A percentile compares a stretch with the other conserved stretches of the same genome.
These are phyloP conservation scores for Nidula niveotomentosa DNA, from an alignment of 1,284 basidiomycete species.

Conservation along the genomic window DNA sequence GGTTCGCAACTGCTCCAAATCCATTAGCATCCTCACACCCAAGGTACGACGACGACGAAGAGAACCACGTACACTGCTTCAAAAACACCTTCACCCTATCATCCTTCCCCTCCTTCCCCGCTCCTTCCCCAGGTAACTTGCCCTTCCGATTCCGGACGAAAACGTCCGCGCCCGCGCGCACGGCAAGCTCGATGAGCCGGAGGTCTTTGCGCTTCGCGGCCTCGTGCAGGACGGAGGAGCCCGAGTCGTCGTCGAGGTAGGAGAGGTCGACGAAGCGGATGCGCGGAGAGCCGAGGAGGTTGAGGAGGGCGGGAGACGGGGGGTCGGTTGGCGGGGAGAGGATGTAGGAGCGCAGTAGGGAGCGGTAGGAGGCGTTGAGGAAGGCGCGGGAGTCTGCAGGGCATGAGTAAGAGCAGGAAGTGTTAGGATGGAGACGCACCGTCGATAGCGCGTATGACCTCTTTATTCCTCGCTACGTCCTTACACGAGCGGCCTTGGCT, in stretches of 20 bases:
- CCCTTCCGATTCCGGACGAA: constrained; percentile 85
- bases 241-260: constrained; percentile 77
- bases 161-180: constrained; percentile 88
- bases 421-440: constrained; percentile 41
- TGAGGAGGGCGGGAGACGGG: constrained; percentile 51
- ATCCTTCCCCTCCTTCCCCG: constrained; percentile 50
- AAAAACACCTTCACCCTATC: constrained; percentile 85
- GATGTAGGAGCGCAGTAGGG: constrained; percentile 72
- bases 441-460: constrained; percentile 74
- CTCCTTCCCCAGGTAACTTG: constrained; percentile 72
- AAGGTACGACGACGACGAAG: background rate
- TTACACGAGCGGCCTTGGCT: constrained; percentile 67
- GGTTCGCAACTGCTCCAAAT: constrained; percentile 64
- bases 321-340: constrained; percentile 48
- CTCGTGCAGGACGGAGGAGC: constrained; percentile 84
- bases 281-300: constrained; percentile 64
- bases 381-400: constrained; percentile 70
- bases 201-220: constrained; percentile 85
- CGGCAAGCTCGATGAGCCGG: constrained; percentile 79
- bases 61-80: constrained; percentile 66
- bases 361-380: constrained; percentile 77
- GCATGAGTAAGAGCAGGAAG: constrained; percentile 2
- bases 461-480: constrained; percentile 77
- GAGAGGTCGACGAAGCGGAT: constrained; percentile 62
- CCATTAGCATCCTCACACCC: constrained; percentile 1